Conservation (phyloP, 768 basidiomycete genomes). For the Mycena indigotica region DNA sequence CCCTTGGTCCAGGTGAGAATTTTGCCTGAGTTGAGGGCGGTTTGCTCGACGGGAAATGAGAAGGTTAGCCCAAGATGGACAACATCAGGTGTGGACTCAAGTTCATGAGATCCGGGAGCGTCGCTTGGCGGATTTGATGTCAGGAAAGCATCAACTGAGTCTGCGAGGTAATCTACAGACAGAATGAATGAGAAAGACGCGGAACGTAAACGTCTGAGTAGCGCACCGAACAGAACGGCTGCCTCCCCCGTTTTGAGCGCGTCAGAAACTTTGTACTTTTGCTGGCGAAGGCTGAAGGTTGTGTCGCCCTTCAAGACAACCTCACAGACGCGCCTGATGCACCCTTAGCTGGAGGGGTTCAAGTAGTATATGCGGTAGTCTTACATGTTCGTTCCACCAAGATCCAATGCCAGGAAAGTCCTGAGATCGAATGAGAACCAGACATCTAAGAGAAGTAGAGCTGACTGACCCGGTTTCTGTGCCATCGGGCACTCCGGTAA, state of each 20-base stretch:
- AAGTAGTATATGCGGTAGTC: conserved; percentile 25
- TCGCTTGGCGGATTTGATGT: conserved; percentile 58
- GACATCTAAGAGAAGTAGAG: background rate
- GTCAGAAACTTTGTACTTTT: conserved; percentile 97
- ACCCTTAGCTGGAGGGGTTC: conserved; percentile 2
- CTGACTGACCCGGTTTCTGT: conserved; percentile 82
- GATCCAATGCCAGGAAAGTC: conserved; percentile 93
- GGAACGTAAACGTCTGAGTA: conserved; percentile 11
- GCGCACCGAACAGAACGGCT: conserved; percentile 77
- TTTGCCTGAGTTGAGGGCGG: conserved; percentile 85
- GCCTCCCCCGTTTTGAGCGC: conserved; percentile 92
- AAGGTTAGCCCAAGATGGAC: conserved; percentile 88
- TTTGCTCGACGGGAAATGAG: conserved; percentile 97
- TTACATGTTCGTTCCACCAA: conserved; percentile 97
- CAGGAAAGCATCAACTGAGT: conserved; percentile 93
- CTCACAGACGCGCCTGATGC: conserved; percentile 85
- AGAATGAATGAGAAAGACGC: background rate
- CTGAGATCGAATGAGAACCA: conserved; percentile 40
- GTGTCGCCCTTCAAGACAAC: conserved; percentile 89
- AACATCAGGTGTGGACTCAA: conserved; percentile 31
- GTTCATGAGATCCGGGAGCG: conserved; percentile 31
- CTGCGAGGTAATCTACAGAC: conserved; percentile 89
- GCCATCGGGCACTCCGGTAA: conserved; percentile 93
- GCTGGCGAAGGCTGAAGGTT: conserved; percentile 86
- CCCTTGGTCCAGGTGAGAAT: conserved; percentile 97